Base-by-base conservation (phyloP, 2,329 filamentous ascomycete genomes). In the Atkinsonella texensis region DNA sequence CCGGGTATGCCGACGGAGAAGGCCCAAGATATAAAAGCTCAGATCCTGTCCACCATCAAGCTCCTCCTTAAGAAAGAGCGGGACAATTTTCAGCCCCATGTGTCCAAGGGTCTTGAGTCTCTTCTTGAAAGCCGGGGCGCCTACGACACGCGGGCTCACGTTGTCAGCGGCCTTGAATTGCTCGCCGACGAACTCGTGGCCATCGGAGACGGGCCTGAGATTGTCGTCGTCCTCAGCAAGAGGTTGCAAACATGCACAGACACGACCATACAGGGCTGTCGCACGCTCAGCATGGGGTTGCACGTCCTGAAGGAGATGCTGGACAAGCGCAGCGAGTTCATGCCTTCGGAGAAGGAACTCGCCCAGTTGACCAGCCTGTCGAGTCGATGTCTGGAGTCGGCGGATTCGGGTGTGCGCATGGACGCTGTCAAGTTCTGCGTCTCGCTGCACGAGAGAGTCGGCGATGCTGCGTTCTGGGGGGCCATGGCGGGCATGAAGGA, bases 351-450 rank as follows among this genome's bases (percentile, higher is more conserved):
- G 5, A 58, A 58, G 7, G 77, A 83, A 60, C 67, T 83, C n/a
- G 62, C 62, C 0, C 71, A 69, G 49, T 70, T 84, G 38, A 70
- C 75, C 2, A 65, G 58, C 10, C 68, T 84, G 20, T 72, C 79
- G 3, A 68, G 68, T n/a, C 70, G 74, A 44, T 83, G 80, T 56
- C 70, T 84, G 17, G 79, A 80, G 55, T 81, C 77, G 56, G 62
- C 69, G 28, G 80, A 83, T 59, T 81, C 78, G 46, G 79, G 76
- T 7, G 81, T 84, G 8, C 73, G 81, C 41, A 86, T 88, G 74
- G 85, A 87, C 54, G 84, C 85, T n/a, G 83, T 89, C 45, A 81
- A 87, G 63, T 74, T 89, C n/a, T 89, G 85, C 59, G 81, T 89
- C 28, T 80, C 83, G 53, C 68, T 89, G 54, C 84, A 89, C 63